Evolutionary conservation across 805 yeast species (phyloP), one percentile per base, ranked within the genome.

Genomic region (Ogataea glucozyma): DNA sequence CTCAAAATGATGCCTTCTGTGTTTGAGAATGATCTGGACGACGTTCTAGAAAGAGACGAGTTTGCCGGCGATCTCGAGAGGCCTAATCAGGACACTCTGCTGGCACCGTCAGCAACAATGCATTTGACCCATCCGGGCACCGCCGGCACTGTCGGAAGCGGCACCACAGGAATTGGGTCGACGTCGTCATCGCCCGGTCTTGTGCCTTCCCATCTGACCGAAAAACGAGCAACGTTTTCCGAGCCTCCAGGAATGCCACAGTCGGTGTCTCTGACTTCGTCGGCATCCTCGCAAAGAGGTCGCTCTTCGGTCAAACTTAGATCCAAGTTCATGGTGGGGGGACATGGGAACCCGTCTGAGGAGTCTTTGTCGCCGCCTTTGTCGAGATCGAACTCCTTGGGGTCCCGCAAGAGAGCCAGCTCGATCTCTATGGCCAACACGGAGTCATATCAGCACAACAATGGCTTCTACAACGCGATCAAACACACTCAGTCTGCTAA

Each of bases 11-110:
- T 61, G 65, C 60, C 66, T 3, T 51, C 65, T 3, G 58, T 63
- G 9, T 54, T 57, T 17, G 67, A 63, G 37, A 62, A 63, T 41
- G 64, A 61, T 44, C 43, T 62, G 13, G 67, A 63, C 48, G 62
- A 60, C 22, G 61, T 60, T 2, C 39, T 62, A 14, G 65, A 59
- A 31, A 49, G 45, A 11, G 53, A 46, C 17, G 42, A 32, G 6
- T 32, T 34, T 6, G 29, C 24, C 12, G 41, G 26, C 20, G 32
- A 26, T 19, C 16, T 26, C 22, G 40, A 30, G n/a, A 19, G 38
- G n/a, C n/a, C n/a, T n/a, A n/a, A n/a, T n/a, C n/a, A n/a, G n/a
- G n/a, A n/a, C n/a, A n/a, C n/a, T n/a, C n/a, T n/a, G n/a, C n/a
- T n/a, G n/a, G n/a, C n/a, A n/a, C n/a, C n/a, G n/a, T n/a, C n/a